phyloP scores from a whole-genome alignment of 2,329 filamentous ascomycete species.

The Endoconidiophora laricicola region DNA sequence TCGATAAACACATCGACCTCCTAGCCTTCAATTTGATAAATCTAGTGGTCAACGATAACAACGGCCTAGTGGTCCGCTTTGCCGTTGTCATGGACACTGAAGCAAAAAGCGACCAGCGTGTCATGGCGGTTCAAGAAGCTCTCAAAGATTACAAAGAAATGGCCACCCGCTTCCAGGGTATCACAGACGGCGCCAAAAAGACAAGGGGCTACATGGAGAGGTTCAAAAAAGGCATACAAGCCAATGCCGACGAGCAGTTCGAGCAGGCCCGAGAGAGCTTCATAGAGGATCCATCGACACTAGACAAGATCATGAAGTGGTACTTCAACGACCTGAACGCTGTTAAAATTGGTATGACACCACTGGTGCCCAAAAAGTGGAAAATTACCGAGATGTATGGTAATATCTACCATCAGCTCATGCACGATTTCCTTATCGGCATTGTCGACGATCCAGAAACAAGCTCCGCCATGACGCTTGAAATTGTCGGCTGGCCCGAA shows the following conservation, averaged over 20 bases:
- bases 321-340: slow-evolving; percentile 96
- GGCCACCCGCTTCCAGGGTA: slow-evolving; percentile 82
- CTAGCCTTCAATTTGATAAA: slow-evolving; percentile 82
- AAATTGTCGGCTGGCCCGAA: slow-evolving; percentile 87
- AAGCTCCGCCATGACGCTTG: slow-evolving; percentile 73
- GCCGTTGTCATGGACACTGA: slow-evolving; percentile 89
- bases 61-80: slow-evolving; percentile 75
- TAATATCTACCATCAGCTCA: slow-evolving; percentile 78
- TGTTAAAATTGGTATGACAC: slow-evolving; percentile 81
- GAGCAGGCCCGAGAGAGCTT: slow-evolving; percentile 57
- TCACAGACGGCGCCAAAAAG: slow-evolving; percentile 82
- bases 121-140: slow-evolving; percentile 81
- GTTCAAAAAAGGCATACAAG: slow-evolving; percentile 65
- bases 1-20: slow-evolving; percentile 83
- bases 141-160: slow-evolving; percentile 93
- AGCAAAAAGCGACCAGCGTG: slow-evolving; percentile 88
- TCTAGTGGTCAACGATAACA: slow-evolving; percentile 72
- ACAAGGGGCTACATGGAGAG: slow-evolving; percentile 94
- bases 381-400: slow-evolving; percentile 83
- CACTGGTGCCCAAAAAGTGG: slow-evolving; percentile 91
- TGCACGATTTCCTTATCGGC: slow-evolving; percentile 82
- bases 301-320: slow-evolving; percentile 86
- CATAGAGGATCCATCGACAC: slow-evolving; percentile 60
- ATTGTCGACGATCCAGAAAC: slow-evolving; percentile 72
- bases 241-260: slow-evolving; percentile 59